Conservation (phyloP, 2,329 filamentous ascomycete genomes). For the Penicillium corylophilum region DNA sequence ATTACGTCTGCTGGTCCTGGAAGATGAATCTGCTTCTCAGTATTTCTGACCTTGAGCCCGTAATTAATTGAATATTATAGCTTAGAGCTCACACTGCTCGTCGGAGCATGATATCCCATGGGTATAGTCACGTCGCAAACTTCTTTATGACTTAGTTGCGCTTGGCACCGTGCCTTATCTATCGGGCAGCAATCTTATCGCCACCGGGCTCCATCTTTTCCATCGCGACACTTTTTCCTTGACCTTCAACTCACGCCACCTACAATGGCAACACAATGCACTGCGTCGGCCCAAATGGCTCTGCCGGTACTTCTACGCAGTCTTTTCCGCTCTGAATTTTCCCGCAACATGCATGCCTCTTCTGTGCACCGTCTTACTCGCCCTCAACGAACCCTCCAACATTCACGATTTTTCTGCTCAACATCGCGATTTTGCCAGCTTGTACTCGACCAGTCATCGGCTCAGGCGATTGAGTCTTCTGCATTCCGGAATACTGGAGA, state of each 20-base stretch:
- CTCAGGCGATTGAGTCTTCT: not conserved
- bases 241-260: not conserved
- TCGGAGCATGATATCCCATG: not conserved
- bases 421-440: not conserved
- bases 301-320: conserved; percentile 26
- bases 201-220: conserved; percentile 5
- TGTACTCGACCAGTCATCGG: not conserved
- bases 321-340: conserved; percentile 25
- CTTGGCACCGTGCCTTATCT: not conserved
- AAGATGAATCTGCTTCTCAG: no score
- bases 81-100: not conserved
- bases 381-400: conserved; percentile 5
- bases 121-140: not conserved
- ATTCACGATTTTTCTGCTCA: conserved; percentile 11
- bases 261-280: conserved; percentile 25
- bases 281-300: conserved; percentile 26
- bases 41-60: no score
- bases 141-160: not conserved
- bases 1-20: no score
- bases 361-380: conserved; percentile 1
- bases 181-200: conserved; percentile 10
- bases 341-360: conserved; percentile 10
- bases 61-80: no score
- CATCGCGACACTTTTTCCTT: not conserved
- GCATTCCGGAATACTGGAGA: not conserved